Base-by-base conservation (phyloP, 2,329 filamentous ascomycete genomes). In the Claviceps paspali region DNA sequence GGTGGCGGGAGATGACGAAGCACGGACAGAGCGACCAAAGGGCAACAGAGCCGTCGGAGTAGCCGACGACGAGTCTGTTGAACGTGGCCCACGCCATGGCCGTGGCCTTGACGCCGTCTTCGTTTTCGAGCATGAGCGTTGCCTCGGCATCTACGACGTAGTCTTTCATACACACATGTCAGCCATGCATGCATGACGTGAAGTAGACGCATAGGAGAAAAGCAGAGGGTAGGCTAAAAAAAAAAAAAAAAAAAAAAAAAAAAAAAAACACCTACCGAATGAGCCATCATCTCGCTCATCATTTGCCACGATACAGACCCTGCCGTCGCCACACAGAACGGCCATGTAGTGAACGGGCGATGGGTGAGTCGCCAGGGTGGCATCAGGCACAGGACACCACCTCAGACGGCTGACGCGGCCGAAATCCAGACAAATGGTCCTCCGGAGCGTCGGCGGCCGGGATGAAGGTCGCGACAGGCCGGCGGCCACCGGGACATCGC, bases 1-100 rank as follows among this genome's bases (percentile, higher is more conserved):
- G 60, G 34, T 70, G 63, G 2, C 71, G 64, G 29, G 64, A 64
- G 21, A 76, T 55, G 35, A 73, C 53, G 19, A 57, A 52, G 31
- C 50, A 54, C 1, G 71, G 71, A 28, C 59, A 57, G 29, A 76
- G 47, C 9, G 70, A 75, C 71, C 71, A 76, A 9, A 75, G 54
- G 15, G 62, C 61, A 26, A 76, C 56, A 15, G 66, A 70, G 23
- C 72, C 72, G 41, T 76, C 72, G 0, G 62, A 63, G 47, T 74
- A 70, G 34, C 69, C 72, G 22, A 71, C 54, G 0, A 61, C 67
- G 28, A 76, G 53, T 17, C 70, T 65, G 47, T 75, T 75, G 43
- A 62, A 60, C 41, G 64, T 67, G 24, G 65, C 53, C 72, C 72
- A 76, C 9, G 68, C 60, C 36, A 76, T 60, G 41, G 64, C 62